Conservation (phyloP, 2,329 filamentous ascomycete genomes). For the Scedosporium minutisporum region DNA sequence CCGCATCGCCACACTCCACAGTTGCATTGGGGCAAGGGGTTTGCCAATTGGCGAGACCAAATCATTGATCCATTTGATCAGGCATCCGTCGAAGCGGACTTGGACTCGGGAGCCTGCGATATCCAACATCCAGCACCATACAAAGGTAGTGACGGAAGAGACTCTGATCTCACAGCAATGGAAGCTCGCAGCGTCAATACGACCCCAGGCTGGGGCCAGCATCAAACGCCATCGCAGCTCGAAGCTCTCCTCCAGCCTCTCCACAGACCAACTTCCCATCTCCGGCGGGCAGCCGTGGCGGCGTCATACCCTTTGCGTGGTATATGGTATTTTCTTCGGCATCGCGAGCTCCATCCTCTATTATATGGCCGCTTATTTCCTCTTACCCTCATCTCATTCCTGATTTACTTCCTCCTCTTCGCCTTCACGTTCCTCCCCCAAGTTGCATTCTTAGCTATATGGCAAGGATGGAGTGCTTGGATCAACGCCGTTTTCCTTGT, state of each 20-base stretch:
- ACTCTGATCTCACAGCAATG: not conserved
- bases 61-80: too few relatives aligned
- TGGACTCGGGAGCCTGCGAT: too few relatives aligned
- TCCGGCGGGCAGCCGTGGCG: constrained; percentile 22
- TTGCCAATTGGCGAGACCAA: too few relatives aligned
- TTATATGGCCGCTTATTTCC: constrained; percentile 71
- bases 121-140: not conserved
- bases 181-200: not conserved
- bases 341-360: constrained; percentile 74
- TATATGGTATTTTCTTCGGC: constrained; percentile 69
- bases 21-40: too few relatives aligned
- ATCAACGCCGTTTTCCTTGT: constrained; percentile 80
- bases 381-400: constrained; percentile 67
- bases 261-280: constrained; percentile 1
- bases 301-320: constrained; percentile 56
- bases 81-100: too few relatives aligned
- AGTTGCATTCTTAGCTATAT: constrained; percentile 78
- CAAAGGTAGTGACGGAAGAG: not conserved
- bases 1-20: too few relatives aligned
- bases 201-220: not conserved
- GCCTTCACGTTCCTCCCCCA: constrained; percentile 82
- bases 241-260: constrained; percentile 1
- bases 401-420: constrained; percentile 81
- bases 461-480: constrained; percentile 83
- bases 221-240: not conserved